Evolutionary conservation across 345 rosid species (phyloP).

Genomic region (Garcia nutans): DNA sequence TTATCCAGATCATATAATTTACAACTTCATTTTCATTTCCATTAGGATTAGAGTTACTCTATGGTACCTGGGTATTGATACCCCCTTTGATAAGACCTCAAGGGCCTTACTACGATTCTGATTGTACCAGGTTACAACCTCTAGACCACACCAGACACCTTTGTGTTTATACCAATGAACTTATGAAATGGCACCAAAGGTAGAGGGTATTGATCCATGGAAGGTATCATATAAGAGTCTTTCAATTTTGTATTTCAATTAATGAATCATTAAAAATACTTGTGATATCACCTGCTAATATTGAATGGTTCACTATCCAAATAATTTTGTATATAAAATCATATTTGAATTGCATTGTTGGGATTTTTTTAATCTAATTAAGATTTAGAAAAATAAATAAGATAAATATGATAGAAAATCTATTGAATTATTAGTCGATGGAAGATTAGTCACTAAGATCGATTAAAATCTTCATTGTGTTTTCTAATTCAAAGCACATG

Average conservation of each 20-base stretch:
- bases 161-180: background rate
- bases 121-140: background rate
- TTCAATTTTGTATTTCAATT: background rate
- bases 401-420: too few relatives aligned
- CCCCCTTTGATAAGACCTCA: background rate
- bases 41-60: background rate
- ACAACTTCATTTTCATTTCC: background rate
- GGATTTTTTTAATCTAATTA: background rate
- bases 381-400: too few relatives aligned
- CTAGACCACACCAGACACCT: background rate
- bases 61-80: background rate
- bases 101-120: background rate
- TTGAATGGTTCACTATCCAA: background rate
- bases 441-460: too few relatives aligned
- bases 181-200: background rate
- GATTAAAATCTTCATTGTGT: too few relatives aligned
- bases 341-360: background rate
- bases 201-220: background rate
- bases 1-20: background rate
- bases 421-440: too few relatives aligned
- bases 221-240: background rate
- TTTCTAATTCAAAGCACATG: too few relatives aligned
- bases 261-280: background rate
- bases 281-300: background rate
- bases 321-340: background rate